phyloP scores from a whole-genome alignment of 2,329 filamentous ascomycete species.

The Taxawa tesnikishii region DNA sequence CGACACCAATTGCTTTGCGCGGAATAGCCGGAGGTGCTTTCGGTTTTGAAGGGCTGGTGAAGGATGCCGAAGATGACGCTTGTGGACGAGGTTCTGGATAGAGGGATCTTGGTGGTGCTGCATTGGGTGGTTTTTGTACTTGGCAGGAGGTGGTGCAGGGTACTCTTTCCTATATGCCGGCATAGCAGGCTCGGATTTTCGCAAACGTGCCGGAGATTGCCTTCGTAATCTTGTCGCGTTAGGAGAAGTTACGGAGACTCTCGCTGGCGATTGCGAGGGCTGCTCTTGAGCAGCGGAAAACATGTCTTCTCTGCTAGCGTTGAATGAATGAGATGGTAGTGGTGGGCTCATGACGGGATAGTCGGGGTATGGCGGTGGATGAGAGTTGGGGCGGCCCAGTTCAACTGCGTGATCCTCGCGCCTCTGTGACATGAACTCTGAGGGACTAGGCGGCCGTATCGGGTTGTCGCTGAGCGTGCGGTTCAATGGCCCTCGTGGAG shows the following conservation, averaged over 20 bases:
- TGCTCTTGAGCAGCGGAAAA: too few relatives aligned
- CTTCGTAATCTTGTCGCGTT: conserved; percentile 4
- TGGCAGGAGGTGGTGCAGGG: conserved; percentile 23
- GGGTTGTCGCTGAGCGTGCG: background rate
- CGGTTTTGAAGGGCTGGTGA: conserved; percentile 1
- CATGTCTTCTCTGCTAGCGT: conserved; percentile 3
- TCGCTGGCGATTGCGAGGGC: too few relatives aligned
- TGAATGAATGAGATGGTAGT: conserved; percentile 2
- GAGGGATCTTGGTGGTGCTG: conserved; percentile 12
- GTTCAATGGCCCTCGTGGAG: background rate
- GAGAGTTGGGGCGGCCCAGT: background rate
- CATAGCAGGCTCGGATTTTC: conserved; percentile 8
- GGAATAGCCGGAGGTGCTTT: conserved; percentile 15
- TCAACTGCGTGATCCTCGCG: background rate
- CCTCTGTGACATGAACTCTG: conserved; percentile 12
- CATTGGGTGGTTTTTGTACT: conserved; percentile 14
- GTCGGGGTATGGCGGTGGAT: conserved; percentile 17
- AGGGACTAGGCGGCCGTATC: conserved; percentile 18
- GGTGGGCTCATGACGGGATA: conserved; percentile 14
- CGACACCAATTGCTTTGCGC: conserved; percentile 23
- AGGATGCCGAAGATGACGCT: conserved; percentile 1
- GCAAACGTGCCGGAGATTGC: conserved; percentile 7
- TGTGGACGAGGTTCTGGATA: conserved; percentile 1
- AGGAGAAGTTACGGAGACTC: background rate
- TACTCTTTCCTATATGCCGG: conserved; percentile 39